Conservation (phyloP, 208 protist species). For the Trypanosomatidae sp. region DNA sequence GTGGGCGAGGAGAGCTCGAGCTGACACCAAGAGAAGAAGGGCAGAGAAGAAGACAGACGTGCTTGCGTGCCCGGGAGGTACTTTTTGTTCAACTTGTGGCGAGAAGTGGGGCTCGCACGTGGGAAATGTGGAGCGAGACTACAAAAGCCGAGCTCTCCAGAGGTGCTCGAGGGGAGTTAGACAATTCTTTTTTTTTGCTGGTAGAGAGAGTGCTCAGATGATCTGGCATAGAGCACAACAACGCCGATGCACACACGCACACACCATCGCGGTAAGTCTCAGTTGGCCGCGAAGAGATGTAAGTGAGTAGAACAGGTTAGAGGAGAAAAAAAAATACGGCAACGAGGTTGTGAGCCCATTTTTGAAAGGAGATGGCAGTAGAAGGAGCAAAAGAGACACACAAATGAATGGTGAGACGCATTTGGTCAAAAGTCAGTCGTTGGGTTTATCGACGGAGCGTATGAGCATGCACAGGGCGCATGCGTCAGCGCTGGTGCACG, state of each 20-base stretch:
- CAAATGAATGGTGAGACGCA: neutral
- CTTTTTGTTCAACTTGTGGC: neutral
- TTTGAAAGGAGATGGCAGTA: neutral
- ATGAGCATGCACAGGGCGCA: neutral
- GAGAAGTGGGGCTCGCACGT: neutral
- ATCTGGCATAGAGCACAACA: neutral
- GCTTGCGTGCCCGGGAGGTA: neutral
- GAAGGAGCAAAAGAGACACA: neutral
- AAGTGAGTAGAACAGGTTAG: neutral
- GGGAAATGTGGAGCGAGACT: neutral
- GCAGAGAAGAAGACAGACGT: neutral
- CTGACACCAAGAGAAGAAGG: neutral
- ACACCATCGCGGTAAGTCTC: neutral
- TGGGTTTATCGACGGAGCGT: neutral
- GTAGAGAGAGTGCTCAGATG: neutral
- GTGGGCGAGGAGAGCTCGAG: neutral
- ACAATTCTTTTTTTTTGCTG: neutral
- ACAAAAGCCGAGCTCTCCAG: neutral
- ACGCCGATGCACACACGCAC: neutral
- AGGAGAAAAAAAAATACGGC: too few species aligned
- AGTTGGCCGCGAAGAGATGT: neutral
- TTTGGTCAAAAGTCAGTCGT: neutral
- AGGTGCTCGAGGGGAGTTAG: neutral
- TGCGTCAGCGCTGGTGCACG: neutral
- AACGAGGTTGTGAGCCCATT: neutral